A percentile compares a stretch with the other conserved stretches of the same genome.
Evolutionary conservation across 1,284 basidiomycete genomes (phyloP).

Genomic region (Cyathus olla): DNA sequence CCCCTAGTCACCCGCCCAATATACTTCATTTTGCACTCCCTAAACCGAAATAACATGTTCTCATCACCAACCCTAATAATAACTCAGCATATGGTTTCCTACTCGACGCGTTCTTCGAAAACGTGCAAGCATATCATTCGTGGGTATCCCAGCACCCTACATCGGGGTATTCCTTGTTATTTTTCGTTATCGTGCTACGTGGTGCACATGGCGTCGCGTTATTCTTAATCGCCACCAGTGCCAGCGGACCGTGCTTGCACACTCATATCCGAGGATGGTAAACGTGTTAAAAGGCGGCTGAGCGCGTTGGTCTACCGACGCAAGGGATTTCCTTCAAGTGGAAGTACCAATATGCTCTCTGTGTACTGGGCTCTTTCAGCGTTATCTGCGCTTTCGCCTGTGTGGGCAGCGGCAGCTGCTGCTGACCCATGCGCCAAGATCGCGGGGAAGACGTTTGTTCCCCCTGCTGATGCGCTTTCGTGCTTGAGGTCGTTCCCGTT

Average conservation of each 20-base stretch:
- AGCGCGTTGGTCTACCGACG: no score
- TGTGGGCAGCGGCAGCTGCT: slow-evolving; percentile 17
- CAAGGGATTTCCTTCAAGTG: no score
- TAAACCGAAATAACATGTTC: no score
- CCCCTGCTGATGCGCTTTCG: slow-evolving; percentile 64
- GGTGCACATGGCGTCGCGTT: background rate
- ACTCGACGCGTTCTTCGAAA: no score
- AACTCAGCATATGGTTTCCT: background rate
- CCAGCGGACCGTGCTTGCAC: no score
- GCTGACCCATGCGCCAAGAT: slow-evolving; percentile 63
- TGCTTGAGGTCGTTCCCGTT: slow-evolving; percentile 73
- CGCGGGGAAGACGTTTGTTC: slow-evolving; percentile 58
- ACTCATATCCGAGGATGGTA: no score
- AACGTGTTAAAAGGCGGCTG: no score
- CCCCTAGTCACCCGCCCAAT: no score
- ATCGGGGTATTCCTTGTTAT: background rate
- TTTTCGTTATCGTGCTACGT: background rate
- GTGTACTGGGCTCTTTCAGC: slow-evolving; percentile 7
- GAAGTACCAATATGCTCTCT: background rate
- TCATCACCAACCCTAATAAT: no score
- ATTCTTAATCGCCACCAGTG: background rate
- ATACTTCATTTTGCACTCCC: no score
- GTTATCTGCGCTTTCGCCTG: slow-evolving; percentile 9
- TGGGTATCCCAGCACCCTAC: background rate
- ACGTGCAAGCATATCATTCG: background rate